phyloP scores from a whole-genome alignment of 768 basidiomycete genomes.

The Saitozyma sp. region DNA sequence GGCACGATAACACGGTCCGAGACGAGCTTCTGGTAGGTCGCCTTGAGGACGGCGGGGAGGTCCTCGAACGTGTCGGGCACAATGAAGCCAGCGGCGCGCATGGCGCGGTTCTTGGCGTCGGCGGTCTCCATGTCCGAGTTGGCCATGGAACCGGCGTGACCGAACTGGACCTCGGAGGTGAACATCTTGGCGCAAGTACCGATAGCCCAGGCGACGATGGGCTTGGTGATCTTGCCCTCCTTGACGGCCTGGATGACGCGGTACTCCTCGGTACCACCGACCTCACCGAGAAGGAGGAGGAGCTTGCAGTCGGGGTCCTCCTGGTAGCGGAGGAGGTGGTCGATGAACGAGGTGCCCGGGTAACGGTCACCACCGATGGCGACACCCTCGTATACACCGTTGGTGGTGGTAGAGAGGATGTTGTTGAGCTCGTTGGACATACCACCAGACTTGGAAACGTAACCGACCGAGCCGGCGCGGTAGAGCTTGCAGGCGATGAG shows the following conservation, averaged over 20 bases:
- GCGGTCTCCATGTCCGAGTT: conserved; percentile 98
- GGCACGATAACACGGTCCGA: conserved; percentile 65
- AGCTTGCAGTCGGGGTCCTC: conserved; percentile 97
- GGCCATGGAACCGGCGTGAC: conserved; percentile 96
- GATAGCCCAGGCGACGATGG: conserved; percentile 99
- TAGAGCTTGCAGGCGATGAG: conserved; percentile 98
- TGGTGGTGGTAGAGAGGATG: conserved; percentile 91
- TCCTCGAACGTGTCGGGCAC: conserved; percentile 98
- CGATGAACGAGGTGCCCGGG: conserved; percentile 97
- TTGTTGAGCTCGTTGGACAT: conserved; percentile 99
- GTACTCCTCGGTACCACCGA: conserved; percentile 98
- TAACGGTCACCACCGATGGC: conserved; percentile 99
- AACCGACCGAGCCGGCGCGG: conserved; percentile 94
- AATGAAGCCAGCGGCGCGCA: conserved; percentile 92
- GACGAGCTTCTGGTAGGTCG: conserved; percentile 82
- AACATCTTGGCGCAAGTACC: conserved; percentile 99
- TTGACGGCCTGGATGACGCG: conserved; percentile 98
- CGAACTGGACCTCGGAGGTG: conserved; percentile 97
- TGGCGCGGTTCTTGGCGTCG: conserved; percentile 93
- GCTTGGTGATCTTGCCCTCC: conserved; percentile 89
- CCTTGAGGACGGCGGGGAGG: conserved; percentile 77
- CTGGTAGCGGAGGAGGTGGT: conserved; percentile 97
- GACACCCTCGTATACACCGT: conserved; percentile 99
- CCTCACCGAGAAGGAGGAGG: conserved; percentile 97
- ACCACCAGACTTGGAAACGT: conserved; percentile 98